Evolutionary conservation across 768 basidiomycete species (phyloP).

Genomic region (Rhodotorula babjevae): DNA sequence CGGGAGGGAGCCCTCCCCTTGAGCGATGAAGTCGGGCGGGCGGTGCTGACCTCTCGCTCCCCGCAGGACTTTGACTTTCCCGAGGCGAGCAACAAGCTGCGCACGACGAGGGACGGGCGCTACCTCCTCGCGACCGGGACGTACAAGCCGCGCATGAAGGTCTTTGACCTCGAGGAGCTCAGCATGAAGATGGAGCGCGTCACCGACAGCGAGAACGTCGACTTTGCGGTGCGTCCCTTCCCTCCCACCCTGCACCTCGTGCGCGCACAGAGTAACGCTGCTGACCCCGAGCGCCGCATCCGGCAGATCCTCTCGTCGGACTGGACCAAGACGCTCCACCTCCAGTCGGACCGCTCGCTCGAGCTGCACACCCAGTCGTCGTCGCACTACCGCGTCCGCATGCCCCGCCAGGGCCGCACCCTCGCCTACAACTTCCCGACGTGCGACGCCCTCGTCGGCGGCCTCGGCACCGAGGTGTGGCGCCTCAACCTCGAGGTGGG

Average conservation of each 20-base stretch:
- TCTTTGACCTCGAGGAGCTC: slow-evolving; percentile 90
- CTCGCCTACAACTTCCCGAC: slow-evolving; percentile 90
- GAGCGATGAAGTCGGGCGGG: background rate
- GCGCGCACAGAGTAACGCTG: background rate
- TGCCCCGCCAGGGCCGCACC: slow-evolving; percentile 88
- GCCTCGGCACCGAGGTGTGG: slow-evolving; percentile 80
- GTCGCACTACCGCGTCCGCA: slow-evolving; percentile 83
- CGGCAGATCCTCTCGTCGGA: slow-evolving; percentile 88
- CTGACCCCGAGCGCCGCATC: no score
- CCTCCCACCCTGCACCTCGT: no score
- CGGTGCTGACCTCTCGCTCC: no score
- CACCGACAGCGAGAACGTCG: slow-evolving; percentile 92
- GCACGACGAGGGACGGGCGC: slow-evolving; percentile 83
- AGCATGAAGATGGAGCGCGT: slow-evolving; percentile 93
- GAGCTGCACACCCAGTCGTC: slow-evolving; percentile 92
- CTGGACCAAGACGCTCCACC: slow-evolving; percentile 97
- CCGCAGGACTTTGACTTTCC: slow-evolving; percentile 94
- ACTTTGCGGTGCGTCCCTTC: slow-evolving; percentile 82
- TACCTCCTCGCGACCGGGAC: slow-evolving; percentile 91
- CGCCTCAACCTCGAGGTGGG: slow-evolving; percentile 94
- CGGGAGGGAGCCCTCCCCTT: no score
- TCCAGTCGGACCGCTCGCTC: slow-evolving; percentile 91
- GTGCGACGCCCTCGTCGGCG: slow-evolving; percentile 81
- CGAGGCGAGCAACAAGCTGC: slow-evolving; percentile 86
- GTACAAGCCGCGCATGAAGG: slow-evolving; percentile 95